Evolutionary conservation across 495 filamentous ascomycete species (phyloP), one percentile per base, ranked within the genome.

Genomic region (Penicillium cosmopolitanum): DNA sequence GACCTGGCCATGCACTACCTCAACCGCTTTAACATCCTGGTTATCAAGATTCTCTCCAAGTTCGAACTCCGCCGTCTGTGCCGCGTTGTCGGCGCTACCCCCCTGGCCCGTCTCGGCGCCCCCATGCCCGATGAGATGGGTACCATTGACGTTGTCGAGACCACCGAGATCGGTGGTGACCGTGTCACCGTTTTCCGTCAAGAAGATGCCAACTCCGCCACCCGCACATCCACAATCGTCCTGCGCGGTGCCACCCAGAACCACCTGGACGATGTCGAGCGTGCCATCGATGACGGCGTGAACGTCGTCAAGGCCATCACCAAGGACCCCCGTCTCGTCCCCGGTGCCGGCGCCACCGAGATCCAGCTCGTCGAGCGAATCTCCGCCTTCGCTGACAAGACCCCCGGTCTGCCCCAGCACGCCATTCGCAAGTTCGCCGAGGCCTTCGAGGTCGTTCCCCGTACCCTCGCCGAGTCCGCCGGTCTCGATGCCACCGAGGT

Each of bases 41-140:
- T 95, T 64, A 93, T 99, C 82, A 97, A 97, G 77, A 88, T 99
- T 68, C 85, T 99, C 64, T 97, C 93, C 74, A 99, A 99, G 79
- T 99, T 96, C 73, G 96, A 99, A 76, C 84, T 98, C 46, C 85
- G 93, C 60, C 84, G 96, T 48, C 77, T 98, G 58, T 99, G 96
- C 84, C 87, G 95, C 50, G 96, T 99, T 34, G 93, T 99, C 34
- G 95, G 96, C 53, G 96, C 95, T 44, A 97, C 93, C 3, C 96
- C 96, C 8, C 85, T 99, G 55, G 96, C 96, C 35, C 88, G 96
- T 65, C 84, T 99, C 51, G 96, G 96, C 54, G 96, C 96, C 9
- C 96, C 96, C 28, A 99, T 99, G 96, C 96, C 96, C 23, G 96
- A 99, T 67, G 96, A 99, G 82, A 98, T 97, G 93, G 96, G 96